Evolutionary conservation across 1,284 basidiomycete genomes (phyloP).

Genomic region (Exobasidium rhododendri): DNA sequence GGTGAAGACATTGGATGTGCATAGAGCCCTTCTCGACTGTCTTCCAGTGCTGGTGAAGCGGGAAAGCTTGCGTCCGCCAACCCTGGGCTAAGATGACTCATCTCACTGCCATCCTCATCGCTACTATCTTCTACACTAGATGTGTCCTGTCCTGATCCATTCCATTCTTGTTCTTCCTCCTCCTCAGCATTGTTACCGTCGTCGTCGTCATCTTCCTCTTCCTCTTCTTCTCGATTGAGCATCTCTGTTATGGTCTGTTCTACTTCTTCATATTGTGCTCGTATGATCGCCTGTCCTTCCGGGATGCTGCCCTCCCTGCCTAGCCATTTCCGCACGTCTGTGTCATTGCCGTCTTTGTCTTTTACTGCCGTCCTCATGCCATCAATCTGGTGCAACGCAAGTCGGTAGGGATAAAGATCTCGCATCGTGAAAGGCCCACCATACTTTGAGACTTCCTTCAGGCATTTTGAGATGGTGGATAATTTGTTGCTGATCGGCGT

Average conservation of each 20-base stretch:
- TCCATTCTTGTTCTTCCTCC: constrained; percentile 16
- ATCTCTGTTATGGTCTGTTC: constrained; percentile 78
- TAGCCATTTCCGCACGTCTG: constrained; percentile 44
- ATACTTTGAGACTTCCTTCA: constrained; percentile 95
- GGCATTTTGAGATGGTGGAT: constrained; percentile 65
- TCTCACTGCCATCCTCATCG: constrained; percentile 8
- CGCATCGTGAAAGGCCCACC: constrained; percentile 92
- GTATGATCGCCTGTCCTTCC: constrained; percentile 93
- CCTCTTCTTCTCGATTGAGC: constrained; percentile 52
- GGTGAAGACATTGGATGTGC: neutral
- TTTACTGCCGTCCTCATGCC: constrained; percentile 85
- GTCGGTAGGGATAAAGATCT: constrained; percentile 94
- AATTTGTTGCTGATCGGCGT: constrained; percentile 79
- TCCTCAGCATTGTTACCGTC: too few relatives aligned
- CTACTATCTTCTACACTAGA: constrained; percentile 3
- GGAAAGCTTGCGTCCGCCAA: constrained; percentile 5
- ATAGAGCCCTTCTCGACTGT: neutral
- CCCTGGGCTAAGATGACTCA: neutral
- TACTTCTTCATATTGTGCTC: constrained; percentile 92
- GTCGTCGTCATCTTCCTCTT: constrained; percentile 48
- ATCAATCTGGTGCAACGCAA: constrained; percentile 93
- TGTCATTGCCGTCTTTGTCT: constrained; percentile 61
- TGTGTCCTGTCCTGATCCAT: constrained; percentile 6
- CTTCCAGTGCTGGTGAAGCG: neutral
- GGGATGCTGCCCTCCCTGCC: constrained; percentile 73